Conservation (phyloP, 2,329 filamentous ascomycete species). For the Rutstroemia sp. region DNA sequence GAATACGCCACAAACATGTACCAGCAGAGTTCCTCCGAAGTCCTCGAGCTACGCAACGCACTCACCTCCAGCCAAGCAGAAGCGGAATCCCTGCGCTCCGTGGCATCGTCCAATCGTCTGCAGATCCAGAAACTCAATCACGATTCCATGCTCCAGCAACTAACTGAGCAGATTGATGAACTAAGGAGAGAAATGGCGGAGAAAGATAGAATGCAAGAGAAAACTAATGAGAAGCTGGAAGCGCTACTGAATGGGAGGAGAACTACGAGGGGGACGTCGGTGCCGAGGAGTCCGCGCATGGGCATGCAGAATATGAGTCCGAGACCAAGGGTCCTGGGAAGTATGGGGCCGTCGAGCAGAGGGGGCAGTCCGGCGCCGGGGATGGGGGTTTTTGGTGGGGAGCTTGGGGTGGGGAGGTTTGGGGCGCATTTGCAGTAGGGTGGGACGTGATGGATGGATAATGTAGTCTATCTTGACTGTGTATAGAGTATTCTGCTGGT, state of each 20-base stretch:
- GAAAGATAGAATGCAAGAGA: conserved; percentile 34
- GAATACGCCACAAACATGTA: conserved; percentile 26
- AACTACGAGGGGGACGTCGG: conserved; percentile 24
- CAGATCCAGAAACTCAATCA: conserved; percentile 25
- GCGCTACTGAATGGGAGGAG: conserved; percentile 35
- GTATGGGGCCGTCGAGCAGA: conserved; percentile 12
- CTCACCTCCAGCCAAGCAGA: conserved; percentile 15
- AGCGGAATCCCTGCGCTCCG: conserved; percentile 13
- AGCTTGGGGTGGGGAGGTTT: background rate
- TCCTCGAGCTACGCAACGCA: conserved; percentile 15
- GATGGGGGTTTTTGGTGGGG: background rate
- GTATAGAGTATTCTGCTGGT: background rate
- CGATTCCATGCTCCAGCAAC: conserved; percentile 13
- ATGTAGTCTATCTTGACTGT: background rate
- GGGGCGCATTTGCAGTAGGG: conserved; percentile 1
- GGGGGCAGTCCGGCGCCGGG: conserved; percentile 23
- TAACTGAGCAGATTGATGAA: conserved; percentile 29
- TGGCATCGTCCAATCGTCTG: conserved; percentile 22
- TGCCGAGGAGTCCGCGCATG: conserved; percentile 27
- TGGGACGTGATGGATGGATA: background rate
- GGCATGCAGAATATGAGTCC: conserved; percentile 23
- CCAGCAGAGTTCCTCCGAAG: conserved; percentile 23
- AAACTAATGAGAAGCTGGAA: conserved; percentile 33
- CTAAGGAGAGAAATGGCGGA: conserved; percentile 18
- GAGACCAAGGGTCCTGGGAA: conserved; percentile 12